Evolutionary conservation across 352 stramenopile species (phyloP).

Genomic region (Phytopythium vexans): DNA sequence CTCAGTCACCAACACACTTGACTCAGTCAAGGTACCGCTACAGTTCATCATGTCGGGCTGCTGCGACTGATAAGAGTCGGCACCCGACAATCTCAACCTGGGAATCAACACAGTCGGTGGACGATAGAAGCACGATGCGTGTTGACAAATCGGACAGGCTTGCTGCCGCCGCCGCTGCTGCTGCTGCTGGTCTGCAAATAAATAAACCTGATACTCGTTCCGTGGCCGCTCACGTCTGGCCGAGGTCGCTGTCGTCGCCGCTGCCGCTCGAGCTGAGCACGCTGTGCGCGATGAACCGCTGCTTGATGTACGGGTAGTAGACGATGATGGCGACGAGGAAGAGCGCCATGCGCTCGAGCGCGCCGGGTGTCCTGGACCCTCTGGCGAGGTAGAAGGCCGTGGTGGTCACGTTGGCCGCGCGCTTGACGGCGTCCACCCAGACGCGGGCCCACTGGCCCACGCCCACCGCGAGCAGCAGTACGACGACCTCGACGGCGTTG

Average conservation of each 20-base stretch:
- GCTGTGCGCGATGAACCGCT: conserved; percentile 17
- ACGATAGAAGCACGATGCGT: too few species aligned
- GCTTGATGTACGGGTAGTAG: conserved; percentile 52
- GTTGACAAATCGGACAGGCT: too few species aligned
- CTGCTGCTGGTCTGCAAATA: conserved; percentile 1
- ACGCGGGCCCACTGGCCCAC: conserved; percentile 35
- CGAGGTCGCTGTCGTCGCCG: background rate
- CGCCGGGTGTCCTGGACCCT: conserved; percentile 25
- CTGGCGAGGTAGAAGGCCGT: conserved; percentile 41
- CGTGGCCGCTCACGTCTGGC: background rate
- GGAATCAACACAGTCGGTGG: too few species aligned
- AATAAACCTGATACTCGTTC: background rate
- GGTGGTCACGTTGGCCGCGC: conserved; percentile 40
- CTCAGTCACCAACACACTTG: too few species aligned
- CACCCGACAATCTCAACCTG: too few species aligned
- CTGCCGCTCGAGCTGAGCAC: conserved; percentile 4
- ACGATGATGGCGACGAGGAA: conserved; percentile 45
- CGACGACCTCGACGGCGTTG: conserved; percentile 25
- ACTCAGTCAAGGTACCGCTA: too few species aligned
- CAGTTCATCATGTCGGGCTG: too few species aligned
- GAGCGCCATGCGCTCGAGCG: conserved; percentile 39
- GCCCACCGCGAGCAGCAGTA: conserved; percentile 35
- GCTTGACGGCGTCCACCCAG: conserved; percentile 32
- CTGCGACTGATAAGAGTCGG: too few species aligned
- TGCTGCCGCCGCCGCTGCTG: background rate